Evolutionary conservation across 1,284 basidiomycete genomes (phyloP).

Genomic region (Trametes versicolor): DNA sequence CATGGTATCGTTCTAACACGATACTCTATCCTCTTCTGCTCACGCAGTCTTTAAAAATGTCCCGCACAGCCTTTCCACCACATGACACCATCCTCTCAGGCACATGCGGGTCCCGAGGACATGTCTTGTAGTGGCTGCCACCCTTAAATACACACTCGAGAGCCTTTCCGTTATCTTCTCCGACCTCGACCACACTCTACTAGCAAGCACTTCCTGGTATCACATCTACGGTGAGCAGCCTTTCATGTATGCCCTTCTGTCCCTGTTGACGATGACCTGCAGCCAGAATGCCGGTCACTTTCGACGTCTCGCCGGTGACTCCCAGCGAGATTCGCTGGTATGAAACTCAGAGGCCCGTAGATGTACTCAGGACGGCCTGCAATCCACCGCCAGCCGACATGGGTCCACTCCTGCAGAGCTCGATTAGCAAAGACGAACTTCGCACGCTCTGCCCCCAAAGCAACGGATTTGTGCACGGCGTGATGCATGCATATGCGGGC

Average conservation of each 20-base stretch:
- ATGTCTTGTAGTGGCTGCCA: no score
- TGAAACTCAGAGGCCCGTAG: neutral
- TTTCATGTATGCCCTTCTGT: neutral
- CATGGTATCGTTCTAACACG: no score
- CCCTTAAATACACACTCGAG: no score
- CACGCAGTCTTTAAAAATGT: neutral
- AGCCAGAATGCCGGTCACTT: constrained; percentile 32
- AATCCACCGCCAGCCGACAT: neutral
- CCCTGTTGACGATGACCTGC: no score
- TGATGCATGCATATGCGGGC: constrained; percentile 49
- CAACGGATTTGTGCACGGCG: constrained; percentile 49
- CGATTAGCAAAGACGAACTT: constrained; percentile 17
- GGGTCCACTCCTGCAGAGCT: constrained; percentile 28
- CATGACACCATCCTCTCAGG: neutral
- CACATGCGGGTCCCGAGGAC: neutral
- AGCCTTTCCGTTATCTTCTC: no score
- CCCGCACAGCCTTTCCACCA: neutral
- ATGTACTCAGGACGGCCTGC: neutral
- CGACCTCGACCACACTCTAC: neutral
- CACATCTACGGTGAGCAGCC: neutral
- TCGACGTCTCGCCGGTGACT: constrained; percentile 15
- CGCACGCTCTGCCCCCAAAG: constrained; percentile 21
- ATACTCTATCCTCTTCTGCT: no score
- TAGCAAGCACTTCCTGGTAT: no score
- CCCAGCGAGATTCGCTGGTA: neutral